phyloP scores from a whole-genome alignment of 495 filamentous ascomycete genomes.

The Penicillium maclennaniae region DNA sequence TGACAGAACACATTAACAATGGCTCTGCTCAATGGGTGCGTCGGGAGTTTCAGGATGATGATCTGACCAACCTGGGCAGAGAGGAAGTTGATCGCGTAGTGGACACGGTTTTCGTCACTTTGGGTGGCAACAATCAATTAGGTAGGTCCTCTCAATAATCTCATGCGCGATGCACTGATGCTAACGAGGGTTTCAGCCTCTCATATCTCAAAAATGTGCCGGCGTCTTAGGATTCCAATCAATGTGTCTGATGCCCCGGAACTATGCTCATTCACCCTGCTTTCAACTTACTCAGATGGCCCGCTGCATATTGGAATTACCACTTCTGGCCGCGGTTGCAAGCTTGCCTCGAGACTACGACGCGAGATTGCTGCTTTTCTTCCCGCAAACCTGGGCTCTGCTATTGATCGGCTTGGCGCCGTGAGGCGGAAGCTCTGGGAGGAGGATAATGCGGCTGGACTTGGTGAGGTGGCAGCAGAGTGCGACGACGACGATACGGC shows the following conservation, averaged over 20 bases:
- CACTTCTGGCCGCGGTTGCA: slow-evolving; percentile 92
- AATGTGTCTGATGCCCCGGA: slow-evolving; percentile 86
- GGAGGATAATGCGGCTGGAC: slow-evolving; percentile 62
- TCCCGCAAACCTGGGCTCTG: slow-evolving; percentile 74
- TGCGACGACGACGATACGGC: slow-evolving; percentile 75
- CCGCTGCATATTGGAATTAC: slow-evolving; percentile 95
- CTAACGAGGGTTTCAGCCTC: slow-evolving; percentile 29
- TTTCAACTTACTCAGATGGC: slow-evolving; percentile 83
- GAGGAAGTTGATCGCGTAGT: slow-evolving; percentile 75
- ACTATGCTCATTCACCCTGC: slow-evolving; percentile 86
- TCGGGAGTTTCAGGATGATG: slow-evolving; percentile 65
- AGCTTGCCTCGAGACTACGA: slow-evolving; percentile 84
- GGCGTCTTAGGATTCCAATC: slow-evolving; percentile 77
- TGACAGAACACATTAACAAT: slow-evolving; percentile 68
- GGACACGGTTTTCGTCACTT: slow-evolving; percentile 89
- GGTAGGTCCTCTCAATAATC: slow-evolving; percentile 34
- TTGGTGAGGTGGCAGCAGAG: slow-evolving; percentile 41
- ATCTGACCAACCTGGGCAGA: slow-evolving; percentile 72
- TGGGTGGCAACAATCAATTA: slow-evolving; percentile 48
- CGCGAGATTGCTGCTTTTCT: slow-evolving; percentile 79
- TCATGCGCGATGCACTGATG: not conserved
- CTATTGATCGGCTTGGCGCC: slow-evolving; percentile 75
- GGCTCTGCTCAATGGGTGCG: slow-evolving; percentile 69
- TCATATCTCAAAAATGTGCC: slow-evolving; percentile 72
- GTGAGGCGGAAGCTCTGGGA: slow-evolving; percentile 73